phyloP scores from a whole-genome alignment of 345 rosid species.

The Arabidopsis suecica region DNA sequence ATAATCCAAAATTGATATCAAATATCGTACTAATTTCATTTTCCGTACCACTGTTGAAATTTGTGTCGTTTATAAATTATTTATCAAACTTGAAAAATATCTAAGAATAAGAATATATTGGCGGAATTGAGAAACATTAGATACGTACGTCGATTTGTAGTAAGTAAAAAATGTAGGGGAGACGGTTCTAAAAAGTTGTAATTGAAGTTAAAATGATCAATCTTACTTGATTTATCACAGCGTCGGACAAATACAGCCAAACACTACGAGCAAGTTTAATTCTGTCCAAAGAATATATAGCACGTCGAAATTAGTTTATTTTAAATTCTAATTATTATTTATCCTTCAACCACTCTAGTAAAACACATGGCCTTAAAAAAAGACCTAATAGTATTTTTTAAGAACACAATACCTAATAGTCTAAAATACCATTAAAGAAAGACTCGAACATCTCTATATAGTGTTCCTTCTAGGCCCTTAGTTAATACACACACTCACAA shows the following conservation, averaged over 20 bases:
- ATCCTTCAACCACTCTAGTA: slow-evolving; percentile 19
- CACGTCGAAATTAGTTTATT: not conserved
- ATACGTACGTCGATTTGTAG: slow-evolving; percentile 10
- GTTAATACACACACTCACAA: slow-evolving; percentile 28
- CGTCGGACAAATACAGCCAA: not conserved
- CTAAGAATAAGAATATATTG: not conserved
- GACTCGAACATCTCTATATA: slow-evolving; percentile 35
- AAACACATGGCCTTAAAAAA: slow-evolving; percentile 1
- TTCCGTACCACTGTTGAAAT: slow-evolving; percentile 6
- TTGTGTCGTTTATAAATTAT: not conserved
- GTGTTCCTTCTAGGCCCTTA: not conserved
- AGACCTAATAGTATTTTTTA: not conserved
- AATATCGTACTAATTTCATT: not conserved
- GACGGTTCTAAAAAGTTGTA: not conserved
- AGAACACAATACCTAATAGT: not conserved
- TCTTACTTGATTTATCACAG: not conserved
- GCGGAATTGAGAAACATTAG: not conserved
- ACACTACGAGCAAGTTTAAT: not conserved
- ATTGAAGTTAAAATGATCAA: not conserved
- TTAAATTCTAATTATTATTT: not conserved
- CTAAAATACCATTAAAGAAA: slow-evolving; percentile 3
- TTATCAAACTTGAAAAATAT: slow-evolving; percentile 1
- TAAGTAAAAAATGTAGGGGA: slow-evolving; percentile 11
- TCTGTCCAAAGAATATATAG: not conserved
- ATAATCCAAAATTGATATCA: slow-evolving; percentile 7